Conservation (phyloP, 164 flowering plant genomes). For the Buxus sempervirens region DNA sequence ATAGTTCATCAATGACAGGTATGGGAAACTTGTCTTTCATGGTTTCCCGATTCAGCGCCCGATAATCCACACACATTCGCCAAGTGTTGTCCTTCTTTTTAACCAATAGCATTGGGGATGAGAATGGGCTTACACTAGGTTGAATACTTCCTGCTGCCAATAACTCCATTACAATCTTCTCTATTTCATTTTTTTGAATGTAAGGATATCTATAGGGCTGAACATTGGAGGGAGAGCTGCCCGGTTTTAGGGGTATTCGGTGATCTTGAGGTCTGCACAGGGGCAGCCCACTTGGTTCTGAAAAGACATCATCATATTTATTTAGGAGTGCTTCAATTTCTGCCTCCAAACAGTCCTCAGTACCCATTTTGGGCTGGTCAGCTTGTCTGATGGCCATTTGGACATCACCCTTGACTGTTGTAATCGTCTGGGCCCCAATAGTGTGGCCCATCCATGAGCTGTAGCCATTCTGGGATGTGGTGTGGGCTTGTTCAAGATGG, state of each 20-base stretch:
- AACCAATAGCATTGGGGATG: slow-evolving; percentile 6
- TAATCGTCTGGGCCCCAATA: no score
- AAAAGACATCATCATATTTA: background rate
- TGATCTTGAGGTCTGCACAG: slow-evolving; percentile 1
- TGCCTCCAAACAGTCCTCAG: background rate
- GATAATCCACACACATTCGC: slow-evolving; percentile 3
- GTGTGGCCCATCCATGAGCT: no score
- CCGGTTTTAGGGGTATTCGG: background rate
- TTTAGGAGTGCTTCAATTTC: background rate
- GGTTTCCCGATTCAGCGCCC: background rate
- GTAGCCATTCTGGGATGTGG: no score
- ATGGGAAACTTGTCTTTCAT: slow-evolving; percentile 3
- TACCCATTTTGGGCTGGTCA: no score
- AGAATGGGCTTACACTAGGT: background rate
- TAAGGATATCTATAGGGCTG: slow-evolving; percentile 1
- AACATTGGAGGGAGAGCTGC: background rate
- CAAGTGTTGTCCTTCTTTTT: slow-evolving; percentile 4
- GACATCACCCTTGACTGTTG: no score
- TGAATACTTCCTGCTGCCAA: background rate
- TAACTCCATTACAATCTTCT: background rate
- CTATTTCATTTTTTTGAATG: slow-evolving; percentile 8
- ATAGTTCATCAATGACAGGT: slow-evolving; percentile 3
- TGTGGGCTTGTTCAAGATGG: no score
- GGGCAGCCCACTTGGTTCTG: background rate
- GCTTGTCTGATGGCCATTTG: no score